Base-by-base conservation (phyloP, 176 grass and related monocot genomes). In the Thalia dealbata region DNA sequence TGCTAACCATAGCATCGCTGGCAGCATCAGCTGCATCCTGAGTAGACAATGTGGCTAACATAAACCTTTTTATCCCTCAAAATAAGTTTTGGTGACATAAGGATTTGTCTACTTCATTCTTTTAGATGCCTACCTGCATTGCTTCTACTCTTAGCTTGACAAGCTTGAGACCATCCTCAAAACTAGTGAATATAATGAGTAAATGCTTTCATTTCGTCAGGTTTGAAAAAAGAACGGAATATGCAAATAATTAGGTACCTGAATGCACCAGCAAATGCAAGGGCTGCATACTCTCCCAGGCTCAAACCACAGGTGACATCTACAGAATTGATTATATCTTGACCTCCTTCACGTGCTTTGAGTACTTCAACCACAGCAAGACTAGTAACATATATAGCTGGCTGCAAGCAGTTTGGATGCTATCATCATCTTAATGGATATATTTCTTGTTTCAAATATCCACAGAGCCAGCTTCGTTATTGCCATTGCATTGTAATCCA, bases 101-200 rank as follows among this genome's bases (percentile, higher is more conserved):
- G n/a, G 70, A 46, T 58, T 51, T 32, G 41, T 35, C 50, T 48
- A 28, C 1, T n/a, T 60, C 9, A 55, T 43, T 61, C 15, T 79
- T 64, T 56, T 69, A 14, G 52, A 71, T 18, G 77, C 65, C 67
- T 73, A 99, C 95, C 85, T 99, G 95, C 90, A 93, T 99, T 65
- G 95, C 95, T 85, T 99, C 95, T 72, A 90, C 95, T 91, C 90
- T 90, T 70, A 99, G 81, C 71, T 99, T 99, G 73, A 99, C 95
- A 80, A 99, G 90, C 83, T 93, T 99, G 70, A 99, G 87, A 71
- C 95, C 95, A 83, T 99, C 95, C 76, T 99, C 90, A 86, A 99
- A 99, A 77, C 95, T 99, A 72, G 14, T 12, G 22, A 48, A 63
- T 44, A 44, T 32, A 22, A 45, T 24, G 21, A 73, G 35, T 6